These are phyloP conservation scores for Clarireedia paspali DNA, from an alignment of 2,329 filamentous ascomycete genomes.

Conservation along the genomic window DNA sequence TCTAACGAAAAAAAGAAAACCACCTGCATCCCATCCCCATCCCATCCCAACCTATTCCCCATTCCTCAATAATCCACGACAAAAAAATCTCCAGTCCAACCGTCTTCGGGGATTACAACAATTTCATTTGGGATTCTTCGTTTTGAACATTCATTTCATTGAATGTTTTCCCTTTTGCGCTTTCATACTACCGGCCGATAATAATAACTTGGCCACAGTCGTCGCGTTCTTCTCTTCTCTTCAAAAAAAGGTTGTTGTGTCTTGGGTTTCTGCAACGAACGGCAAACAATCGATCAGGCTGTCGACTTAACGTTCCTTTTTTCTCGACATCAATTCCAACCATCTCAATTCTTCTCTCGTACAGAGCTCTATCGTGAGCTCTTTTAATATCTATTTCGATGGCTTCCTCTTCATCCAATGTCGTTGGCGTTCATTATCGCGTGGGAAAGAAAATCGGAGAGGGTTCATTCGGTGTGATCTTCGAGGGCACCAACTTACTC, in stretches of 20 bases:
- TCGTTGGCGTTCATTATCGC: conserved; percentile 96
- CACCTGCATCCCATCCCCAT: neutral
- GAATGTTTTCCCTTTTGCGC: conserved; percentile 4
- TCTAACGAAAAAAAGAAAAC: no score
- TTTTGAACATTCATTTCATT: neutral
- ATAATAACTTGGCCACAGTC: conserved; percentile 12
- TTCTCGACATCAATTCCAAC: conserved; percentile 1
- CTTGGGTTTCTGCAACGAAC: conserved; percentile 14
- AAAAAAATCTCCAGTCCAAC: neutral
- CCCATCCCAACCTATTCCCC: conserved; percentile 2
- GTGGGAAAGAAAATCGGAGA: conserved; percentile 99
- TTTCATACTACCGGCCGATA: neutral
- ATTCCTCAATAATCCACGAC: neutral
- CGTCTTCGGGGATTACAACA: conserved; percentile 2
- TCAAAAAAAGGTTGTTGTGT: neutral
- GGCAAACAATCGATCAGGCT: conserved; percentile 7
- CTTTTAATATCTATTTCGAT: conserved; percentile 16
- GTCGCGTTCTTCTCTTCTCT: conserved; percentile 16
- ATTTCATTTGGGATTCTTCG: conserved; percentile 1
- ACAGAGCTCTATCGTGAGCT: conserved; percentile 18
- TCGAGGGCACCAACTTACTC: conserved; percentile 94
- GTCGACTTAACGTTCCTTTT: conserved; percentile 16
- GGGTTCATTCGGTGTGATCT: conserved; percentile 97
- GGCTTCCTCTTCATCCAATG: conserved; percentile 58
- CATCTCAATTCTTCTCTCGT: neutral